Evolutionary conservation across 305 asterid species (phyloP).

Genomic region (Andrographis paniculata): DNA sequence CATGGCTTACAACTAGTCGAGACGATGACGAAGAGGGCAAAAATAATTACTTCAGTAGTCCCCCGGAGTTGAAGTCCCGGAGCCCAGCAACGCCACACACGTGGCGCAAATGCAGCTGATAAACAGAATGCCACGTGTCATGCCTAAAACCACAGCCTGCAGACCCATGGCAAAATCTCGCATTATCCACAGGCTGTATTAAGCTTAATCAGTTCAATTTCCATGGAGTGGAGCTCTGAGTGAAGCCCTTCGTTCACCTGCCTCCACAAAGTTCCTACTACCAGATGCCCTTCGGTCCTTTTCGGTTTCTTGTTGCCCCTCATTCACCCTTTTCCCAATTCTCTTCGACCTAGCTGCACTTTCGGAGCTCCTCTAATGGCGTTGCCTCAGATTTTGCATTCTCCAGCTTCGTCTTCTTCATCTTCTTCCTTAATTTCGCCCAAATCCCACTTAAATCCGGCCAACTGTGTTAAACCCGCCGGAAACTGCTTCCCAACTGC

Average conservation of each 20-base stretch:
- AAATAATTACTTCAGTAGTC: too few relatives aligned
- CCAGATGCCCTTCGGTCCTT: constrained; percentile 19
- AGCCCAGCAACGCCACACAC: background rate
- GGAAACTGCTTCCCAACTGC: constrained; percentile 9
- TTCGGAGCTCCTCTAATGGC: constrained; percentile 44
- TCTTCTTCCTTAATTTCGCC: constrained; percentile 36
- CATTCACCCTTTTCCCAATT: constrained; percentile 7
- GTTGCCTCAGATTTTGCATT: constrained; percentile 54
- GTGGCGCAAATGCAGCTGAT: constrained; percentile 8
- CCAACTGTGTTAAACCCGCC: constrained; percentile 17
- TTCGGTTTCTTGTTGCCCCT: background rate
- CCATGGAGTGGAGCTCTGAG: constrained; percentile 6
- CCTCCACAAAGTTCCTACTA: constrained; percentile 22
- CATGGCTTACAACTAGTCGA: too few relatives aligned
- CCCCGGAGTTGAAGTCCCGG: background rate
- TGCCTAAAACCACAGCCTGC: constrained; percentile 20
- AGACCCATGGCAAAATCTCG: background rate
- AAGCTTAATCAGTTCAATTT: background rate
- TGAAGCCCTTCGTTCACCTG: constrained; percentile 8
- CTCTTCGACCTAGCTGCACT: too few relatives aligned
- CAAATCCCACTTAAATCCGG: constrained; percentile 46
- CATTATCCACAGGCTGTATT: constrained; percentile 14
- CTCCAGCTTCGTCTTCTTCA: constrained; percentile 55
- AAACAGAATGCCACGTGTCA: constrained; percentile 31
- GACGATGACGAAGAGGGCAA: too few relatives aligned